Base-by-base conservation (phyloP, 306 rosid species). In the Crotalaria pallida region DNA sequence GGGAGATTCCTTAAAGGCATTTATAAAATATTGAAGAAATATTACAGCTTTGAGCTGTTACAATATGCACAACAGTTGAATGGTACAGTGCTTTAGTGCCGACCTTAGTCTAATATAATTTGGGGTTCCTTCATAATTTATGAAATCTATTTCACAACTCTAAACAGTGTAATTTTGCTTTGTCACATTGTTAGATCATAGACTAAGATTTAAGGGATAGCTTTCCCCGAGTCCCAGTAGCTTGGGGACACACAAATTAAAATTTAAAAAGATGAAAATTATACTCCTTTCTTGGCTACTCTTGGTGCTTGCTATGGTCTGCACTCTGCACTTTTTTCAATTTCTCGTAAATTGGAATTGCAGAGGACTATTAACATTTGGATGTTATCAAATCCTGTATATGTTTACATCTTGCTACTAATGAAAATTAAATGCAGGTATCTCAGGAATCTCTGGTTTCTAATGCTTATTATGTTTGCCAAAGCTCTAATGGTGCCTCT, bases 401-500 rank as follows among this genome's bases (percentile, higher is more conserved):
- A 27, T 19, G 52, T 58, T 70, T 75, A 40, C 41, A 18, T 10
- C 10, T 29, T 17, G 8, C 50, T 48, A 9, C 18, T 57, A 12
- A 58, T 44, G 75, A 33, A 51, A 58, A 43, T 29, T 45, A 7
- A 61, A 52, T 62, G 61, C 63, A 81, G 85, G 73, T 8, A 24
- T 55, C 73, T 43, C 15, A 4, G 24, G 64, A 77, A 38, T 72
- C 82, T 72, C 33, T 47, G 59, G 79, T 55, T 45, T 53, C 65
- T 36, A 65, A 11, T 61, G 69, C 16, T 47, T 56, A 41, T 67
- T 81, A 77, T 82, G 64, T 38, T 24, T 67, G 59, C 45, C 13
- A 53, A 59, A 66, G 19, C 29, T 48, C 65, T 50, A 10, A 66
- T 11, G 41, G 45, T 13, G 58, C 34, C 48, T 63, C 81, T 58